Base-by-base conservation (phyloP, 768 basidiomycete genomes). In the Sporobolomyces phaffii region DNA sequence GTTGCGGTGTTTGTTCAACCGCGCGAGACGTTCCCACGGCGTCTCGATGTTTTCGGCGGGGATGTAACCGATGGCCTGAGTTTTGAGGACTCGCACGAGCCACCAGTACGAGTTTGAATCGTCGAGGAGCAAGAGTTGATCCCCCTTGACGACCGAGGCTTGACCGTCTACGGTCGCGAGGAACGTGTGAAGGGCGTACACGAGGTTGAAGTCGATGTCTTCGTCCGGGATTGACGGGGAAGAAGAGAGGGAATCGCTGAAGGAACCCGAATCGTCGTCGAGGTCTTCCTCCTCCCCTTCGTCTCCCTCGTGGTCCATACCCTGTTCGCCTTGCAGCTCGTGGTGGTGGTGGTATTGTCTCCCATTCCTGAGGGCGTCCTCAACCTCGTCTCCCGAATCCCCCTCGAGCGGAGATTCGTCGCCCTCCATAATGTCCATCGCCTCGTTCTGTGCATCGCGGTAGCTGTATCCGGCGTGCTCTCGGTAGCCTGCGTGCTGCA, bases 51-150 rank as follows among this genome's bases (percentile, higher is more conserved):
- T 98, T 80, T 99, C 96, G 0, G 96, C 96, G 22, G 96, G 96
- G 54, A 99, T 98, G 77, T 99, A 99, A 0, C 96, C 96, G 20
- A 99, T 91, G 75, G 96, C 92, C 78, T 97, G 92, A 11, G 94
- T 97, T 80, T 97, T 98, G 70, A 99, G 86, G 13, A 99, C 96
- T 51, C 92, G 85, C 11, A 99, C 94, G 54, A 98, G 88, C 96
- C 96, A 98, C 96, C 96, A 98, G 80, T 99, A 99, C 78, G 90
- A 91, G 78, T 99, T 98, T 63, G 87, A 91, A 78, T 99, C 96
- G 80, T 99, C 96, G 84, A 98, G 91, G 48, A 99, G 82, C 76
- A 91, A 87, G 50, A 99, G 83, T 68, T 89, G 90, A 81, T 99
- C 94, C 29, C 96, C 96, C 79, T 97, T 98, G 78, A 96, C 90